Evolutionary conservation across 495 filamentous ascomycete genomes (phyloP).

Genomic region (Aspergillus leporis): DNA sequence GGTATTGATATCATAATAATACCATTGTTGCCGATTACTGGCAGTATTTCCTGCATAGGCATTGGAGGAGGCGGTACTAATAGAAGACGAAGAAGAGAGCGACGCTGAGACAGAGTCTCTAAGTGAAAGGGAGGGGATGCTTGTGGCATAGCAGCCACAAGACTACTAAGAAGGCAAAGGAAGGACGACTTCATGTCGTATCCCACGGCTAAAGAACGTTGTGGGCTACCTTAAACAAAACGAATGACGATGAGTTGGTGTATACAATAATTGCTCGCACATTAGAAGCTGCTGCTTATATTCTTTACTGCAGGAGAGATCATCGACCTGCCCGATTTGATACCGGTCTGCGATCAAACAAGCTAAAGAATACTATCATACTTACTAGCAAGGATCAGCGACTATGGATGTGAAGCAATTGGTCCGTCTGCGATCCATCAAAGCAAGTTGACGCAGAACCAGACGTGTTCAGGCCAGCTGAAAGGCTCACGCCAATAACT

Average conservation of each 20-base stretch:
- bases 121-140: not conserved
- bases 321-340: not conserved
- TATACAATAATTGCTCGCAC: not conserved
- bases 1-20: slow-evolving; percentile 50
- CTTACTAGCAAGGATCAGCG: not conserved
- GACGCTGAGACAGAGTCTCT: not conserved
- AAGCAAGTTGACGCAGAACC: not conserved
- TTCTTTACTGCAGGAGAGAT: not conserved
- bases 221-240: not conserved
- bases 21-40: slow-evolving; percentile 40
- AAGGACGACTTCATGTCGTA: not conserved
- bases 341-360: not conserved
- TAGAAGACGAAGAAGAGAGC: not conserved
- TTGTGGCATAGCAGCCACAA: not conserved
- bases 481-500: not conserved
- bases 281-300: not conserved
- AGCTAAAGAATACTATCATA: not conserved
- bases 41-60: slow-evolving; percentile 40
- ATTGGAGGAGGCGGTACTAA: not conserved
- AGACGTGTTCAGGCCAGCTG: not conserved
- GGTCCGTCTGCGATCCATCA: not conserved
- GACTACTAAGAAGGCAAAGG: not conserved
- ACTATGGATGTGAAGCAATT: not conserved
- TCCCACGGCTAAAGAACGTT: not conserved
- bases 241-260: not conserved